A percentile compares a stretch with the other conserved stretches of the same genome.
Evolutionary conservation across 345 rosid genomes (phyloP).

Genomic region (Nasturtium officinale): DNA sequence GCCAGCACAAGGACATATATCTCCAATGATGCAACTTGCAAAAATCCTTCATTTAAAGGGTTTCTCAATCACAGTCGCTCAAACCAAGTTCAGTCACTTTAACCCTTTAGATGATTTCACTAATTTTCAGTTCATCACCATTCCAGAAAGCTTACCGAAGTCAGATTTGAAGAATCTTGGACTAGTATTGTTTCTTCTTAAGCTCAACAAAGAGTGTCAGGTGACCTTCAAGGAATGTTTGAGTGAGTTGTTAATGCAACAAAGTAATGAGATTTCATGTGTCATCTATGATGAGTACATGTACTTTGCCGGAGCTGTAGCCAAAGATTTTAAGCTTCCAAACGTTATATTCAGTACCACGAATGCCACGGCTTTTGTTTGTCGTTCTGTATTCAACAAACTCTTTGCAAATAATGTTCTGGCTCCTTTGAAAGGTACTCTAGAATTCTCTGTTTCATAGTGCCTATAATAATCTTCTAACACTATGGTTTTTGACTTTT

Average conservation of each 20-base stretch:
- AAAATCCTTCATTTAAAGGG: conserved; percentile 49
- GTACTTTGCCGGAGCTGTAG: conserved; percentile 32
- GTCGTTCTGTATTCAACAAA: conserved; percentile 16
- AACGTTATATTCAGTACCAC: conserved; percentile 34
- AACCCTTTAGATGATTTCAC: neutral
- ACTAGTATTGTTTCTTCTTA: neutral
- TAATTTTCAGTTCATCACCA: conserved; percentile 30
- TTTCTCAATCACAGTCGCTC: conserved; percentile 26
- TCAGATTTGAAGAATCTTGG: conserved; percentile 8
- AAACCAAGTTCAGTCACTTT: neutral
- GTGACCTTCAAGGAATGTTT: conserved; percentile 21
- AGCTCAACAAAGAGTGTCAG: conserved; percentile 37
- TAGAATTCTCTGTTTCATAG: neutral
- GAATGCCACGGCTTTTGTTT: conserved; percentile 29
- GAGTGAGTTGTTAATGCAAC: conserved; percentile 22
- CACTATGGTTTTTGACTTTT: neutral
- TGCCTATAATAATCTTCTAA: neutral
- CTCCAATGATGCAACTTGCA: conserved; percentile 63
- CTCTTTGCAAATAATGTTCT: conserved; percentile 12
- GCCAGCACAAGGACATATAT: conserved; percentile 65
- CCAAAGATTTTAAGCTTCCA: conserved; percentile 31
- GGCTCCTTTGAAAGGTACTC: neutral
- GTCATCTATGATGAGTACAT: conserved; percentile 47
- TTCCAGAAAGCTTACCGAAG: conserved; percentile 29
- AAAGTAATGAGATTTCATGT: conserved; percentile 38